These are phyloP conservation scores for Triglochin maritima DNA, from an alignment of 106 monocot genomes.

Conservation along the genomic window DNA sequence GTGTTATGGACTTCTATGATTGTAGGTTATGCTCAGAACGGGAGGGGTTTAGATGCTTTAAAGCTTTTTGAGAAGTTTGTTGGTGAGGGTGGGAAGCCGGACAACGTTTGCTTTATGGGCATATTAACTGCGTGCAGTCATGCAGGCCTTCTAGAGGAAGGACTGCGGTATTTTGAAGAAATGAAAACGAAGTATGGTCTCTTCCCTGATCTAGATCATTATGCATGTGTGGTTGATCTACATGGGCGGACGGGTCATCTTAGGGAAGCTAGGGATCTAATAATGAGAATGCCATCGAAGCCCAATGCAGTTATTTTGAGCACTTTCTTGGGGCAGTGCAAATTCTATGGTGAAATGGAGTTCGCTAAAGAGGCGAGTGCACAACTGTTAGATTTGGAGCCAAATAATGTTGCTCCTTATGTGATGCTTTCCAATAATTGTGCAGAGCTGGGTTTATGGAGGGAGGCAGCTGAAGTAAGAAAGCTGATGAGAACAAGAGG, in stretches of 20 bases:
- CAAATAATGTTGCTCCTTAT: constrained; percentile 33
- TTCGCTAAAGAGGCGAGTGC: constrained; percentile 7
- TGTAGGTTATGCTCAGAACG: constrained; percentile 50
- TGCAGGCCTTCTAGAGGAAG: constrained; percentile 42
- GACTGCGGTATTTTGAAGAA: constrained; percentile 41
- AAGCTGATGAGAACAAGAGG: constrained; percentile 25
- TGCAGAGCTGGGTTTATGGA: constrained; percentile 25
- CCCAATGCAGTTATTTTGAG: constrained; percentile 16
- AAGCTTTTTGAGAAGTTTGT: constrained; percentile 39
- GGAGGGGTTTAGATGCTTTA: constrained; percentile 28
- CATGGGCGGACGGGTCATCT: constrained; percentile 38
- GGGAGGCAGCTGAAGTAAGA: constrained; percentile 32
- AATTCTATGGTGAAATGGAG: constrained; percentile 4
- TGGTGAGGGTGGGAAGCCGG: constrained; percentile 29
- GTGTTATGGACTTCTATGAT: constrained; percentile 48
- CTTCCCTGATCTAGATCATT: constrained; percentile 37
- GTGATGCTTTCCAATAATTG: constrained; percentile 31
- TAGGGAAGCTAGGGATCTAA: constrained; percentile 36
- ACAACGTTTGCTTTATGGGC: constrained; percentile 40
- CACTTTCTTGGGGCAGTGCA: constrained; percentile 13
- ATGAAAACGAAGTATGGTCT: constrained; percentile 47
- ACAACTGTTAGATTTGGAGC: constrained; percentile 33
- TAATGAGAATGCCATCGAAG: constrained; percentile 31
- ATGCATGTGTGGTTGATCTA: constrained; percentile 71
- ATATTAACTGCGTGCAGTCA: constrained; percentile 63